These are phyloP conservation scores for Monosporascus ibericus DNA, from an alignment of 2,329 filamentous ascomycete species.

Conservation along the genomic window DNA sequence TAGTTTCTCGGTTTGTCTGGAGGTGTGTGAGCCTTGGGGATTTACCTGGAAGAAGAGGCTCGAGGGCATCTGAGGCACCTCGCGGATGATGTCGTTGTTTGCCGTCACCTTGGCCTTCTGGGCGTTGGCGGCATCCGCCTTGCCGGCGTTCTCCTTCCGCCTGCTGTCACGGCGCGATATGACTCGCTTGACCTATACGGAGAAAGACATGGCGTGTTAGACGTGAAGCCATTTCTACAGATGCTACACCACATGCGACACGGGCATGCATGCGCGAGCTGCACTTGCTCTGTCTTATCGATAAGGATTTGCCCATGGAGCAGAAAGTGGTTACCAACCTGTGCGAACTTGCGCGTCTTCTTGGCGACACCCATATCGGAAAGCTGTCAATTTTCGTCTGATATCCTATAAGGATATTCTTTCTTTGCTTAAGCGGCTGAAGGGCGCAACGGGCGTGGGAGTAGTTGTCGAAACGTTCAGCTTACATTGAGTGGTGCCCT, in stretches of 20 bases:
- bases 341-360: constrained; percentile 86
- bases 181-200: constrained; percentile 63
- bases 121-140: constrained; percentile 52
- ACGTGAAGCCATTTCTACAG: neutral
- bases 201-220: neutral
- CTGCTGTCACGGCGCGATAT: constrained; percentile 77
- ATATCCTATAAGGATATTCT: too few relatives aligned
- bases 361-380: constrained; percentile 76
- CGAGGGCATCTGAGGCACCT: constrained; percentile 76
- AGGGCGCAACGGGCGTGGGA: too few relatives aligned
- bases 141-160: constrained; percentile 73
- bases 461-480: too few relatives aligned
- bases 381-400: too few relatives aligned
- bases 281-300: constrained; percentile 20
- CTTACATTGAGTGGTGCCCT: too few relatives aligned
- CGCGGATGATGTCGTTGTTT: constrained; percentile 60
- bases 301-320: constrained; percentile 11
- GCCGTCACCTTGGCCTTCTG: constrained; percentile 50
- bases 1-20: neutral
- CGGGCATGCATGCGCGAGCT: neutral
- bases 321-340: constrained; percentile 35
- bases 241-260: neutral
- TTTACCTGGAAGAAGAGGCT: constrained; percentile 72
- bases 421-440: too few relatives aligned
- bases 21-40: neutral